phyloP scores from a whole-genome alignment of 2,329 filamentous ascomycete genomes.

The Bertia moriformis region DNA sequence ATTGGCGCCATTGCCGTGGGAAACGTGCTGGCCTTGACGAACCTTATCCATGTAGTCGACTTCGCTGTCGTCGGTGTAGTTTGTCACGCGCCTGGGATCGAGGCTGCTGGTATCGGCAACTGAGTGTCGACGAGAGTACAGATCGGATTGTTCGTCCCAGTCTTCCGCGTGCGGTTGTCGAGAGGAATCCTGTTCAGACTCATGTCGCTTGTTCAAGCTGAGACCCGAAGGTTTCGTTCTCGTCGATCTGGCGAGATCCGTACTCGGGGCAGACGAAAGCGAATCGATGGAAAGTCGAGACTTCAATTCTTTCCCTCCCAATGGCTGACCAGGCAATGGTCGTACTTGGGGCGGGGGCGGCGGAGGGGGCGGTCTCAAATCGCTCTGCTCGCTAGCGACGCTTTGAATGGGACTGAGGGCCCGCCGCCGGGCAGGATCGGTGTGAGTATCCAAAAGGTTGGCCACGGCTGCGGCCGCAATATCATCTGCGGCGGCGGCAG shows the following conservation, averaged over 20 bases:
- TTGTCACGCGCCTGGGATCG: background rate
- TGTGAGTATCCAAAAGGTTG: background rate
- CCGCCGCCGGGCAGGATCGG: background rate
- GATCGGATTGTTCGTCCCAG: background rate
- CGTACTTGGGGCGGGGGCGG: no score
- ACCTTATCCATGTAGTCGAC: background rate
- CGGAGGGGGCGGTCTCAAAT: no score
- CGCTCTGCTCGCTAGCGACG: background rate
- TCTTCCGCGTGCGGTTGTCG: background rate
- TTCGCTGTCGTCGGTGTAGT: constrained; percentile 1
- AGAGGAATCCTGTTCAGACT: background rate
- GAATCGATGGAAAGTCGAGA: background rate
- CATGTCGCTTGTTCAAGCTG: background rate
- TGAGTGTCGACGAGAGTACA: background rate
- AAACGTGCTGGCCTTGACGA: background rate
- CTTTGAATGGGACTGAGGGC: constrained; percentile 1
- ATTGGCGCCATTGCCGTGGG: background rate
- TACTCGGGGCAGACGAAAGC: background rate
- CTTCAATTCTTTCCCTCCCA: background rate
- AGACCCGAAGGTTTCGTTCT: background rate
- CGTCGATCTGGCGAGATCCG: background rate
- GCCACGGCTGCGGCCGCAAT: background rate
- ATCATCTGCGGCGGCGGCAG: background rate
- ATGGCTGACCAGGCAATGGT: no score
- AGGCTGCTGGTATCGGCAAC: background rate